phyloP scores from a whole-genome alignment of 75 land plant genomes.

The Pinus taeda region DNA sequence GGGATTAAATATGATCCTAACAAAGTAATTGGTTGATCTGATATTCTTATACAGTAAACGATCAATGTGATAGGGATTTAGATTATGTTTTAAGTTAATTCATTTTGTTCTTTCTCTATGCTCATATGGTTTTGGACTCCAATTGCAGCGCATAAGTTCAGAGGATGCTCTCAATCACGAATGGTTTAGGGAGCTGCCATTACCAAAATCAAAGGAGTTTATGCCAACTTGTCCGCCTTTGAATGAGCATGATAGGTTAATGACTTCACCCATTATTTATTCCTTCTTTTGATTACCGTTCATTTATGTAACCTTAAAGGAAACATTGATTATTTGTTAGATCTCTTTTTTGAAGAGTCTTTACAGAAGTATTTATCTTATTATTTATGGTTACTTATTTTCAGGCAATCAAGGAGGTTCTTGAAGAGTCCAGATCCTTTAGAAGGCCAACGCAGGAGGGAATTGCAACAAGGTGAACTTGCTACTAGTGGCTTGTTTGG shows the following conservation, averaged over 20 bases:
- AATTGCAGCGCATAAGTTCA: slow-evolving; percentile 39
- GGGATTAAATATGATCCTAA: slow-evolving; percentile 36
- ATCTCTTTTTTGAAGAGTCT: too few relatives aligned
- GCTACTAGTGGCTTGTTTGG: slow-evolving; percentile 43
- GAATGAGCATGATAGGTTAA: slow-evolving; percentile 45
- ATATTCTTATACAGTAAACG: too few relatives aligned
- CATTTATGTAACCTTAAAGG: too few relatives aligned
- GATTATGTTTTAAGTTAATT: not conserved
- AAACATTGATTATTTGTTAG: too few relatives aligned
- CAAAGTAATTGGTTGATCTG: slow-evolving; percentile 11
- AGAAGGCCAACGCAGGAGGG: slow-evolving; percentile 26
- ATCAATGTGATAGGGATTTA: too few relatives aligned
- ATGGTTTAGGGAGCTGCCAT: slow-evolving; percentile 48
- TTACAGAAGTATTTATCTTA: not conserved
- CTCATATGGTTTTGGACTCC: not conserved
- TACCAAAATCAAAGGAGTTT: slow-evolving; percentile 36
- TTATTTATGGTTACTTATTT: not conserved
- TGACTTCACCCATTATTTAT: not conserved
- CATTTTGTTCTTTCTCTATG: slow-evolving; percentile 1
- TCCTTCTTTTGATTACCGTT: not conserved
- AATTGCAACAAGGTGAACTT: slow-evolving; percentile 29
- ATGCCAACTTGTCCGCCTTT: slow-evolving; percentile 49
- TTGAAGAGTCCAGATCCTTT: slow-evolving; percentile 49
- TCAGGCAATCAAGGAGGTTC: slow-evolving; percentile 32
- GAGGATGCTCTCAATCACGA: slow-evolving; percentile 52